Percentiles rank a stretch among this genome's conserved stretches.
These are phyloP conservation scores for Eimeria acervulina DNA, from an alignment of 169 alveolate genomes.

Conservation along the genomic window DNA sequence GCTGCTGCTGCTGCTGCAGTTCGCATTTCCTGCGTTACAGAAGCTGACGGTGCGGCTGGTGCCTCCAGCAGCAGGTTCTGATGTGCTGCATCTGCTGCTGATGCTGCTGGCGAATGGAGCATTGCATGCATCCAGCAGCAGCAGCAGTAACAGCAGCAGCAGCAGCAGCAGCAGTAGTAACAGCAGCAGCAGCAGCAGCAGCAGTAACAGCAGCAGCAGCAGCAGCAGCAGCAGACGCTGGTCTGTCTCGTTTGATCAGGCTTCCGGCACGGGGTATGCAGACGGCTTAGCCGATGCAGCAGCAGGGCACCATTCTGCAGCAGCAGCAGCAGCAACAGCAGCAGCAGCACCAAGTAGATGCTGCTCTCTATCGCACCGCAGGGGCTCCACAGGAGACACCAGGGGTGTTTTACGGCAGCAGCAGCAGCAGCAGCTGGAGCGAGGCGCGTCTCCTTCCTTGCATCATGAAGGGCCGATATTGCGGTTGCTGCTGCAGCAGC, in stretches of 20 bases:
- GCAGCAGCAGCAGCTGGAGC: background rate
- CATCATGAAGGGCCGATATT: background rate
- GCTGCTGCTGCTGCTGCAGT: constrained; percentile 34
- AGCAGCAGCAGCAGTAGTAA: background rate
- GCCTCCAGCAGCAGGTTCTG: background rate
- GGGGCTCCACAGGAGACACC: background rate
- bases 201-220: constrained; percentile 6
- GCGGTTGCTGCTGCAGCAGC: constrained; percentile 8
- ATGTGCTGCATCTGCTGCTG: no score
- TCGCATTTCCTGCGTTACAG: background rate
- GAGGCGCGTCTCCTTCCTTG: background rate
- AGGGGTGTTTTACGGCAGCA: background rate
- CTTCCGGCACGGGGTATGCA: background rate
- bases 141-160: background rate
- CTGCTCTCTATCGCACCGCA: background rate
- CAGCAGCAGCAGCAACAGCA: background rate
- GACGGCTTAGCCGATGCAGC: background rate
- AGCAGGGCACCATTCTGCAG: background rate
- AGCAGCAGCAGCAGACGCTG: no score
- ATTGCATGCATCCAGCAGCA: no score
- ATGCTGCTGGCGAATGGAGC: no score
- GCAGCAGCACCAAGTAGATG: no score
- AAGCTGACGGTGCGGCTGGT: background rate
- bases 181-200: background rate
- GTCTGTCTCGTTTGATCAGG: background rate